These are phyloP conservation scores for Fusarium pseudonygamai DNA, from an alignment of 2,329 filamentous ascomycete genomes.

Conservation along the genomic window DNA sequence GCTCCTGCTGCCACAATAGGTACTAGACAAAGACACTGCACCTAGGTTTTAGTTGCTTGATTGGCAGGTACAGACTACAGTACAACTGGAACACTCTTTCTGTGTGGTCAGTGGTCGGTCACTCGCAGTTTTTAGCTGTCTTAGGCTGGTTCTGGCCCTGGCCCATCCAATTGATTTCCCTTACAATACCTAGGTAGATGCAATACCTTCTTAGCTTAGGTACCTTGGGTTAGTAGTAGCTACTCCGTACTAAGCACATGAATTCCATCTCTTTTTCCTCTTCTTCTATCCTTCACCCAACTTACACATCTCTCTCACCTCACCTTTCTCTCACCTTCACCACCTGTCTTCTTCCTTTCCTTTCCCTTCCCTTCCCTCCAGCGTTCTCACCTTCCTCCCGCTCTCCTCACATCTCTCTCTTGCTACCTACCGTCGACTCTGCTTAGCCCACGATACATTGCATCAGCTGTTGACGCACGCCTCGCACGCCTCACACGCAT, in stretches of 20 bases:
- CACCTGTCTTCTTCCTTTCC: conserved; percentile 38
- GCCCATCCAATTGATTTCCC: background rate
- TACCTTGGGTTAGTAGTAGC: background rate
- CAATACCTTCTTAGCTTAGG: background rate
- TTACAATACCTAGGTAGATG: background rate
- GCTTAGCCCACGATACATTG: conserved; percentile 15
- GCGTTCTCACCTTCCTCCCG: conserved; percentile 38
- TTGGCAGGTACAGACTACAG: conserved; percentile 15
- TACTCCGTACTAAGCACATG: conserved; percentile 8
- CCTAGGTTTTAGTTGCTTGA: background rate
- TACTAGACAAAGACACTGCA: conserved; percentile 8
- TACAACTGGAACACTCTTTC: conserved; percentile 9
- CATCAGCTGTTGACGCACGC: conserved; percentile 31
- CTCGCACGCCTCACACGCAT: conserved; percentile 31
- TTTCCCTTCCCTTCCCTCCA: conserved; percentile 30
- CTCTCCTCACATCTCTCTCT: conserved; percentile 41
- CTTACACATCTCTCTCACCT: conserved; percentile 38
- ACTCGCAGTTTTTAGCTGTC: conserved; percentile 12
- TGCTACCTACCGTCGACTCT: conserved; percentile 25
- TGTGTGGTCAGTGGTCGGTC: conserved; percentile 20
- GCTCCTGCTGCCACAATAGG: conserved; percentile 11
- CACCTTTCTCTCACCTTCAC: conserved; percentile 45
- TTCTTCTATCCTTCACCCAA: conserved; percentile 32
- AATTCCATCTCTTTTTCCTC: conserved; percentile 31
- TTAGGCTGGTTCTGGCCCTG: conserved; percentile 27